Base-by-base conservation (phyloP, 306 rosid species). In the Pachyrhizus erosus region DNA sequence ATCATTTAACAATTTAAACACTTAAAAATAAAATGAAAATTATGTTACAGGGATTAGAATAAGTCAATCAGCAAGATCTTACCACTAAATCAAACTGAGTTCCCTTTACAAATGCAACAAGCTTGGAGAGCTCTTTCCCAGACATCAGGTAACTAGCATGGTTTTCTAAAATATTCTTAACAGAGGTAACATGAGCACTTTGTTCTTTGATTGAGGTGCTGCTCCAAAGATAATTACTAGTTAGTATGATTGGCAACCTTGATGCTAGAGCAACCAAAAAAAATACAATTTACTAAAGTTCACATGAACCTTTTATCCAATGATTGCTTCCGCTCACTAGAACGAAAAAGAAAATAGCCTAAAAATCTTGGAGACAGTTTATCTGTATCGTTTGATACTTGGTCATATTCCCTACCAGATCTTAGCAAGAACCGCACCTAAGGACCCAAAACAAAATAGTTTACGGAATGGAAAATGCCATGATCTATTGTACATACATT, bases 41-140 rank as follows among this genome's bases (percentile, higher is more conserved):
- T 12, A 49, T 51, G 7, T 49, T n/a, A 20, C 17, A 27, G 71
- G 34, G 55, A 46, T 77, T 77, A 70, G 65, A 76, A 80, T 67
- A 70, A 57, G 23, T 66, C 42, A 54, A 71, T 33, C 60, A 26
- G 80, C 29, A 79, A 82, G 73, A 82, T 73, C 57, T 84, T 86
- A 96, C 99, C 90, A 96, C 98, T 82, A 96, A 91, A 91, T 93
- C 99, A 88, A 96, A 93, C 84, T 91, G 99, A 80, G 99, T 91
- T 88, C 98, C 97, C 81, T 96, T 91, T 82, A 92, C 99, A 84
- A 96, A 96, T 74, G 98, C 98, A 40, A 96, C 99, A 75, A 96
- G 99, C 90, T 93, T 96, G 55, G 99, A 93, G 43, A 92, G 98
- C 86, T 96, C 97, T 86, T 96, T 96, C 68, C 92, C 98, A 4